Conservation (phyloP, 2,329 filamentous ascomycete species). For the Penicillium sp. region DNA sequence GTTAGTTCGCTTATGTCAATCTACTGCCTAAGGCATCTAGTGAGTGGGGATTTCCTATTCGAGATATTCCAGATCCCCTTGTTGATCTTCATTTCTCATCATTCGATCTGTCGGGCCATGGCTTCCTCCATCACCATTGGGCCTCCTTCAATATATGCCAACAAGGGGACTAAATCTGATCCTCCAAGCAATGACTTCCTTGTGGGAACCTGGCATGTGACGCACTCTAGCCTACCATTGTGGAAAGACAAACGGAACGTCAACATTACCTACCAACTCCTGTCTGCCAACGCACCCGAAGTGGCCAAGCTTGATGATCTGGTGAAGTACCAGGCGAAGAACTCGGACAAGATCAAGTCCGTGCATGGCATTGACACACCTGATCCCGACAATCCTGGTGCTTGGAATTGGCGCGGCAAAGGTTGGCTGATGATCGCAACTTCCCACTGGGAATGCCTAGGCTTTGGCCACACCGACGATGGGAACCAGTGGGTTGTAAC, state of each 20-base stretch:
- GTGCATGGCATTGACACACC: constrained; percentile 17
- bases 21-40: background rate
- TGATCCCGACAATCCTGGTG: constrained; percentile 26
- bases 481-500: constrained; percentile 65
- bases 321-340: constrained; percentile 14
- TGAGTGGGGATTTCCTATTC: too few species aligned
- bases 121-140: constrained; percentile 1
- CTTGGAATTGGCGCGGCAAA: constrained; percentile 73
- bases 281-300: constrained; percentile 6
- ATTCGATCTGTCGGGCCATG: too few species aligned
- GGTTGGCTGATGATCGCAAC: constrained; percentile 66
- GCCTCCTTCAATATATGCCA: constrained; percentile 4
- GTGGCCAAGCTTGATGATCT: constrained; percentile 16
- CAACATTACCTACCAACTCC: constrained; percentile 18
- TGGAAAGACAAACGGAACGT: constrained; percentile 23
- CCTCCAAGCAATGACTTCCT: constrained; percentile 15
- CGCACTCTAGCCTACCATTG: constrained; percentile 19
- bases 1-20: too few species aligned
- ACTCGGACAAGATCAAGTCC: constrained; percentile 14
- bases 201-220: constrained; percentile 22
- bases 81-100: too few species aligned
- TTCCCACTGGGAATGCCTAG: constrained; percentile 64
- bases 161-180: constrained; percentile 1
- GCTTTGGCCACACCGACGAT: constrained; percentile 24
- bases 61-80: too few species aligned